Evolutionary conservation across 352 stramenopile species (phyloP).

Genomic region (Globisporangium orthogonon): DNA sequence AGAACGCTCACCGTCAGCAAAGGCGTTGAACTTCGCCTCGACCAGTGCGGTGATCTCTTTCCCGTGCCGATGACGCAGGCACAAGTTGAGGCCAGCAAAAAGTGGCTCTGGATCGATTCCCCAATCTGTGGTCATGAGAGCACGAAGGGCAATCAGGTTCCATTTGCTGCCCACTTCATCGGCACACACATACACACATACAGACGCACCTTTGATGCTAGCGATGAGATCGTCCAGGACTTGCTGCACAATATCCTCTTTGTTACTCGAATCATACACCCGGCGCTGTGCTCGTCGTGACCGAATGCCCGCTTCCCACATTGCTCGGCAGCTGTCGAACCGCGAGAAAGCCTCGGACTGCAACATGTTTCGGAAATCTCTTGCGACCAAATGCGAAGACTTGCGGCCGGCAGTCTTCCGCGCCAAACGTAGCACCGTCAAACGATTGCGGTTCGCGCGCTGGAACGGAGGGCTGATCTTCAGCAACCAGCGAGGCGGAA

Average conservation of each 20-base stretch:
- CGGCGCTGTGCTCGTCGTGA: constrained; percentile 17
- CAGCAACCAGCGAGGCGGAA: constrained; percentile 53
- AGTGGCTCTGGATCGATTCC: constrained; percentile 56
- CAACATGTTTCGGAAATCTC: constrained; percentile 35
- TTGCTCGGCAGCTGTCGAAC: constrained; percentile 42
- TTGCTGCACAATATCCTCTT: constrained; percentile 37
- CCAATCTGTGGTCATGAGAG: constrained; percentile 32
- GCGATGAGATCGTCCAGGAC: constrained; percentile 48
- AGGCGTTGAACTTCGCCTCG: constrained; percentile 50
- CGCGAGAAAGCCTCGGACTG: constrained; percentile 17
- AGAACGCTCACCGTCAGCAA: constrained; percentile 23
- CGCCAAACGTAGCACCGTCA: constrained; percentile 31
- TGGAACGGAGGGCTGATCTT: constrained; percentile 51
- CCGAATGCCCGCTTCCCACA: constrained; percentile 37
- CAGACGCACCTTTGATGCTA: constrained; percentile 42
- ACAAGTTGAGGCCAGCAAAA: constrained; percentile 64
- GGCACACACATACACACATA: background rate
- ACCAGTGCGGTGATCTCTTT: constrained; percentile 27
- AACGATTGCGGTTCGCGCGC: constrained; percentile 42
- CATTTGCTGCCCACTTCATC: background rate
- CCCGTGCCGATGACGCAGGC: constrained; percentile 39
- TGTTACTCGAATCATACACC: constrained; percentile 21
- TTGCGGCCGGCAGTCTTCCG: constrained; percentile 26
- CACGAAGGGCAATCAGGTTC: background rate
- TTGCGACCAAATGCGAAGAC: constrained; percentile 39